Evolutionary conservation across 768 basidiomycete genomes (phyloP).

Genomic region (Cystofilobasidium capitatum): DNA sequence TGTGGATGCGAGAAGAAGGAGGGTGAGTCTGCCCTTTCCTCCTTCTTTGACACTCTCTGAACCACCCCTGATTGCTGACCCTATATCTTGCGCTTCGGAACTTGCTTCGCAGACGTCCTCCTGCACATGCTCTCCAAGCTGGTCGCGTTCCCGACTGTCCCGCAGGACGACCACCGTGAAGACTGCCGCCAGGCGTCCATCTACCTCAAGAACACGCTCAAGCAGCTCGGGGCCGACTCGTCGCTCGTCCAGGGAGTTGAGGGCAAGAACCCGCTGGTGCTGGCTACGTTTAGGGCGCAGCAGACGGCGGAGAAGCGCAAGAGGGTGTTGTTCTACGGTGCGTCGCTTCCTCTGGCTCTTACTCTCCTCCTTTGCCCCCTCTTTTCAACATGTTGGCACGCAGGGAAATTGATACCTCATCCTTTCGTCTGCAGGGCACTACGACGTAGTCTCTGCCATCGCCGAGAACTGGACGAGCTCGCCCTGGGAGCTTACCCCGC

Average conservation of each 20-base stretch:
- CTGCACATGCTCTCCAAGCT: conserved; percentile 46
- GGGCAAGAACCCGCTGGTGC: conserved; percentile 72
- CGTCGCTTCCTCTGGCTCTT: conserved; percentile 28
- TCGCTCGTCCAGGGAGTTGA: conserved; percentile 47
- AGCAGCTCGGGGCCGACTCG: conserved; percentile 76
- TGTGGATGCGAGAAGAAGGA: conserved; percentile 35
- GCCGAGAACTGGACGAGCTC: conserved; percentile 66
- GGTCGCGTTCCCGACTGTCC: conserved; percentile 77
- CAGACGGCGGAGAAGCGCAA: conserved; percentile 57
- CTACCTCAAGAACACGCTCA: conserved; percentile 78
- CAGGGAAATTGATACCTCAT: conserved; percentile 34
- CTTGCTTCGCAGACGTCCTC: conserved; percentile 19
- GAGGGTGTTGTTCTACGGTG: conserved; percentile 83
- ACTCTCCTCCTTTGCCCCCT: too few species aligned
- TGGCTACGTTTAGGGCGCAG: conserved; percentile 58
- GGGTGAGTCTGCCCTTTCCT: conserved; percentile 45
- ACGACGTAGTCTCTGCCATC: conserved; percentile 86
- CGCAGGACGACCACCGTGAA: conserved; percentile 52
- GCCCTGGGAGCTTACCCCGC: conserved; percentile 70
- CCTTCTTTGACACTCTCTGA: neutral
- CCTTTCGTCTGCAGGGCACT: conserved; percentile 50
- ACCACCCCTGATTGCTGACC: too few species aligned
- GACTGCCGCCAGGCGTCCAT: conserved; percentile 90
- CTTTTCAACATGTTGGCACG: too few species aligned
- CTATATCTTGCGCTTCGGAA: neutral